Evolutionary conservation across 352 stramenopile species (phyloP).

Genomic region (Phytophthora palmivora): DNA sequence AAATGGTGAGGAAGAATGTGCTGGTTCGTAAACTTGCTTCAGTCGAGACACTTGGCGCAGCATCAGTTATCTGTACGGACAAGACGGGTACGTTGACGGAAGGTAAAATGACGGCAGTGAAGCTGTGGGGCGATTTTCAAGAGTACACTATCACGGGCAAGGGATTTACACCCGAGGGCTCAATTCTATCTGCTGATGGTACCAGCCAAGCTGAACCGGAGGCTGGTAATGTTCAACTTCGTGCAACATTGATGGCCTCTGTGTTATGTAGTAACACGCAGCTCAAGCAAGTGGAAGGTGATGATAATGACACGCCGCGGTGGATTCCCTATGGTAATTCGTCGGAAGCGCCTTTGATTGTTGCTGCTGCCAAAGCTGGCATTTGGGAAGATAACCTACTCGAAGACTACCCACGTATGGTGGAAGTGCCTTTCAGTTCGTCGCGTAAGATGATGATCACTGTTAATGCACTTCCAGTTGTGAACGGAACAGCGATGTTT

Average conservation of each 20-base stretch:
- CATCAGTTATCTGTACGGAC: constrained; percentile 93
- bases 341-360: constrained; percentile 76
- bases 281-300: constrained; percentile 65
- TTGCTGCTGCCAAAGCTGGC: constrained; percentile 73
- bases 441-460: constrained; percentile 95
- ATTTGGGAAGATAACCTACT: constrained; percentile 64
- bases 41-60: constrained; percentile 87
- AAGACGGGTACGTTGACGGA: constrained; percentile 96
- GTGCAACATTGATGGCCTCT: constrained; percentile 60
- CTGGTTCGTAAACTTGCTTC: constrained; percentile 89
- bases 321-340: constrained; percentile 76
- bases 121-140: constrained; percentile 77
- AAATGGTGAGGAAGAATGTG: constrained; percentile 83
- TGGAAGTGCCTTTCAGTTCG: constrained; percentile 95
- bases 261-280: constrained; percentile 84
- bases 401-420: constrained; percentile 72
- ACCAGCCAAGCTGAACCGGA: constrained; percentile 46
- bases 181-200: constrained; percentile 52
- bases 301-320: constrained; percentile 37
- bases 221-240: constrained; percentile 60
- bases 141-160: constrained; percentile 75
- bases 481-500: constrained; percentile 42
- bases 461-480: constrained; percentile 55
- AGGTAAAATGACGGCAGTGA: constrained; percentile 85
- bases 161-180: constrained; percentile 64